Conservation (phyloP, 495 filamentous ascomycete species). For the Neurospora sp. region DNA sequence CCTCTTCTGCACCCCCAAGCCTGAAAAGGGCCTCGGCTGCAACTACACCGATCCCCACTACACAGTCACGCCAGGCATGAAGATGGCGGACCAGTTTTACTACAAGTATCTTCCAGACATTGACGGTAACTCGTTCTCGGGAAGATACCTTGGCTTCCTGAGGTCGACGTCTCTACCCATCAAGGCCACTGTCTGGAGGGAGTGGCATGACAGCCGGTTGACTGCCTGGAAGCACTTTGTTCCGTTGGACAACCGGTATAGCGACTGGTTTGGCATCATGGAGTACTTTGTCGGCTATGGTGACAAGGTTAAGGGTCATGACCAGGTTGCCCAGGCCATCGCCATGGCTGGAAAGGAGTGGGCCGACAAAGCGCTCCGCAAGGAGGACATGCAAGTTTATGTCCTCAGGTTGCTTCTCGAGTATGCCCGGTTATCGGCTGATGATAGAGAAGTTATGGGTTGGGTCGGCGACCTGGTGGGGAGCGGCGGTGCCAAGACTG, state of each 20-base stretch:
- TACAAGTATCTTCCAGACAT: conserved; percentile 58
- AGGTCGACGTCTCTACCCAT: conserved; percentile 53
- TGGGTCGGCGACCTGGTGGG: conserved; percentile 44
- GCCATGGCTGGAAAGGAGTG: conserved; percentile 54
- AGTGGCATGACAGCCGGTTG: conserved; percentile 65
- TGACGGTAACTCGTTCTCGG: conserved; percentile 65
- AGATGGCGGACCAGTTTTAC: conserved; percentile 48
- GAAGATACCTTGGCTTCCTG: conserved; percentile 60
- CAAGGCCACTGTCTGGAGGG: conserved; percentile 64
- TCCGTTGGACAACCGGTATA: conserved; percentile 76
- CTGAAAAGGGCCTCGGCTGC: conserved; percentile 29
- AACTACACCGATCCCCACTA: conserved; percentile 42
- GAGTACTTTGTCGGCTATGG: conserved; percentile 64
- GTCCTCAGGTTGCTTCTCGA: conserved; percentile 58
- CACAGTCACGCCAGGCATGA: conserved; percentile 22
- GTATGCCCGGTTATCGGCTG: conserved; percentile 58
- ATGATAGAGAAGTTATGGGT: conserved; percentile 54
- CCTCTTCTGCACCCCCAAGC: conserved; percentile 28
- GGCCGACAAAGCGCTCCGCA: conserved; percentile 57
- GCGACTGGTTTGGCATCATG: conserved; percentile 68
- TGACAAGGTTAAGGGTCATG: conserved; percentile 10
- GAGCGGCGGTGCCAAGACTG: neutral
- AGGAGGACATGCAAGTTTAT: conserved; percentile 67
- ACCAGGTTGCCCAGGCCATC: conserved; percentile 46
- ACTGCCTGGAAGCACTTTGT: conserved; percentile 67